Evolutionary conservation across 2,329 filamentous ascomycete species (phyloP).

Genomic region (Ascochyta viciae-villosae): DNA sequence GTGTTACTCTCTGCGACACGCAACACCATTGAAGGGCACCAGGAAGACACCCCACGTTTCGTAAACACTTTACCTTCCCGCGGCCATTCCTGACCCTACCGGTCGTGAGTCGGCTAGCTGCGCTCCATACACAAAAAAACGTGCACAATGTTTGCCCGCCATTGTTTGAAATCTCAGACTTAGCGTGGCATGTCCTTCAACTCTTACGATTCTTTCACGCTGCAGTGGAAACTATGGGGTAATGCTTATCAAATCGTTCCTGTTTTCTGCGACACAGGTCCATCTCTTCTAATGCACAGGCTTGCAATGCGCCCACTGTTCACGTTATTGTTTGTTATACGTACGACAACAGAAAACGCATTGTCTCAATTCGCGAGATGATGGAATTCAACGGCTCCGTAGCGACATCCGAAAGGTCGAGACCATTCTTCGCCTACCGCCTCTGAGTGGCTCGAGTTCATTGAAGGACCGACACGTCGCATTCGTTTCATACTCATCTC

Average conservation of each 20-base stretch:
- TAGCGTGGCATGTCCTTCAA: conserved; percentile 34
- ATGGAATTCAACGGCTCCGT: conserved; percentile 7
- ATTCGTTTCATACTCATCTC: not conserved
- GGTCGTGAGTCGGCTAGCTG: conserved; percentile 10
- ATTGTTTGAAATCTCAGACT: conserved; percentile 17
- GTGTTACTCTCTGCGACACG: not conserved
- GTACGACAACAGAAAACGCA: conserved; percentile 11
- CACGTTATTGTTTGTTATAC: conserved; percentile 13
- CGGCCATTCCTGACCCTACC: conserved; percentile 23
- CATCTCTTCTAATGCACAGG: not conserved
- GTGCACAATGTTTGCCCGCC: conserved; percentile 28
- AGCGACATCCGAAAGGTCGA: conserved; percentile 2
- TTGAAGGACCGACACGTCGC: not conserved
- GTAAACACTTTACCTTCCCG: conserved; percentile 34
- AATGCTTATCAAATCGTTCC: conserved; percentile 16
- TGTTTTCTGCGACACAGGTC: not conserved
- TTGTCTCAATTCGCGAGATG: conserved; percentile 8
- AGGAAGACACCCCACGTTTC: conserved; percentile 39
- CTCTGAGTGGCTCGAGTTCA: not conserved
- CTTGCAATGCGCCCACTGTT: conserved; percentile 4
- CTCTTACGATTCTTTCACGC: conserved; percentile 8
- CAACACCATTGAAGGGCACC: not conserved
- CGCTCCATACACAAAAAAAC: conserved; percentile 13
- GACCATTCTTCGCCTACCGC: not conserved
- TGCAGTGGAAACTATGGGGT: conserved; percentile 25